phyloP scores from a whole-genome alignment of 805 yeast species.

The Kregervanrija fluxuum region DNA sequence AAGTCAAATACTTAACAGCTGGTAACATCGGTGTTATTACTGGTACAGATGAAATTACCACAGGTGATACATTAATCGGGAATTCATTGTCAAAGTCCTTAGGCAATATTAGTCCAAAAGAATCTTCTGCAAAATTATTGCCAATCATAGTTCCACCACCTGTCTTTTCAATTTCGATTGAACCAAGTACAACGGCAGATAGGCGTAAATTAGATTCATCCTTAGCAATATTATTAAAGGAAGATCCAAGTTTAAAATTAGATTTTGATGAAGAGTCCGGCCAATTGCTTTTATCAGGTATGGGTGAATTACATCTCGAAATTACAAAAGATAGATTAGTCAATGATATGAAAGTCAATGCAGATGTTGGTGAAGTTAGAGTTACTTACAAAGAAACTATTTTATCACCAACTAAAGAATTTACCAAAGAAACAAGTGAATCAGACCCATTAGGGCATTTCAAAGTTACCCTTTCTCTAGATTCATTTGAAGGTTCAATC shows the following conservation, averaged over 20 bases:
- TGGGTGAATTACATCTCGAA: conserved; percentile 96
- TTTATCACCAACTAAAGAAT: conserved; percentile 16
- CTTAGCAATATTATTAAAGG: conserved; percentile 58
- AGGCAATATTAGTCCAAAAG: conserved; percentile 23
- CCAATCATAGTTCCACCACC: conserved; percentile 90
- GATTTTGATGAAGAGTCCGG: conserved; percentile 77
- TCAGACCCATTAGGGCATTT: conserved; percentile 9
- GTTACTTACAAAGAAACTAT: conserved; percentile 83
- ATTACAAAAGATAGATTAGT: conserved; percentile 74
- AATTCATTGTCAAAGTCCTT: conserved; percentile 44
- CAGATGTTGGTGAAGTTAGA: conserved; percentile 73
- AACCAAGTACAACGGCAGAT: conserved; percentile 81
- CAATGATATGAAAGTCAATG: conserved; percentile 76
- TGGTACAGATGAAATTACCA: conserved; percentile 63
- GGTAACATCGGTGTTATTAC: conserved; percentile 93
- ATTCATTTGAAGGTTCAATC: conserved; percentile 28
- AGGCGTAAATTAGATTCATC: conserved; percentile 66
- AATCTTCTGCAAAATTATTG: conserved; percentile 44
- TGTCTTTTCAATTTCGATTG: conserved; percentile 78
- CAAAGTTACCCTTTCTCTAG: conserved; percentile 20
- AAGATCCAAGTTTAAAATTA: conserved; percentile 82
- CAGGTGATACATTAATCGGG: conserved; percentile 85
- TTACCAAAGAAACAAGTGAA: conserved; percentile 20
- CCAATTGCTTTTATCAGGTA: conserved; percentile 84
- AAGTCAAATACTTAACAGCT: conserved; percentile 50